Percentiles rank a stretch among this genome's conserved stretches.
These are phyloP conservation scores for Termitomyces sp. DNA, from an alignment of 768 basidiomycete genomes.

Conservation along the genomic window DNA sequence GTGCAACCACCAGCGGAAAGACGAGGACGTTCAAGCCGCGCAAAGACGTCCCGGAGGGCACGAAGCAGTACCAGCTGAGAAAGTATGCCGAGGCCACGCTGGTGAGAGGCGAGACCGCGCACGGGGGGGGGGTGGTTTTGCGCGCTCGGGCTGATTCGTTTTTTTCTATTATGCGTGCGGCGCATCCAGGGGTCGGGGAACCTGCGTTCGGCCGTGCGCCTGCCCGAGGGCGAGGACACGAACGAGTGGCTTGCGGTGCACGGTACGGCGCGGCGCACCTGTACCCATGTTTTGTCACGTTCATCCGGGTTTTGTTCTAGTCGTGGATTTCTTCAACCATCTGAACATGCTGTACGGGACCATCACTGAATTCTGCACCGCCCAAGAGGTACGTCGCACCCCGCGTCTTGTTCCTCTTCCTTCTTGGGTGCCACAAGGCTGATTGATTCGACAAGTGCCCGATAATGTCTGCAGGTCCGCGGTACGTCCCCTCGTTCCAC, in stretches of 20 bases:
- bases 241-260: slow-evolving; percentile 99
- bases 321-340: slow-evolving; percentile 99
- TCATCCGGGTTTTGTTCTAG: slow-evolving; percentile 32
- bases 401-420: neutral
- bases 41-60: slow-evolving; percentile 91
- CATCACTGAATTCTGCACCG: slow-evolving; percentile 95
- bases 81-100: slow-evolving; percentile 97
- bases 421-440: neutral
- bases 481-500: slow-evolving; percentile 39
- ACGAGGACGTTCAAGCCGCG: slow-evolving; percentile 95
- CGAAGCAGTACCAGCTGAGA: slow-evolving; percentile 95
- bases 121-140: neutral
- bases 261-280: slow-evolving; percentile 43
- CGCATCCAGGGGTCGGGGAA: slow-evolving; percentile 85
- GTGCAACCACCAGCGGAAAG: slow-evolving; percentile 54
- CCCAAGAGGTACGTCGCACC: slow-evolving; percentile 72
- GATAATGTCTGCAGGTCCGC: slow-evolving; percentile 94
- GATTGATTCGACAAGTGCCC: slow-evolving; percentile 56
- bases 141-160: neutral
- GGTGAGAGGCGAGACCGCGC: slow-evolving; percentile 33
- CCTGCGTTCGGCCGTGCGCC: slow-evolving; percentile 81
- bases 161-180: neutral
- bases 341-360: slow-evolving; percentile 99
- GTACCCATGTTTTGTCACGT: too few species aligned
- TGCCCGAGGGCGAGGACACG: slow-evolving; percentile 95